These are phyloP conservation scores for Rhynchospora breviuscula DNA, from an alignment of 176 grass and related monocot species.

Conservation along the genomic window DNA sequence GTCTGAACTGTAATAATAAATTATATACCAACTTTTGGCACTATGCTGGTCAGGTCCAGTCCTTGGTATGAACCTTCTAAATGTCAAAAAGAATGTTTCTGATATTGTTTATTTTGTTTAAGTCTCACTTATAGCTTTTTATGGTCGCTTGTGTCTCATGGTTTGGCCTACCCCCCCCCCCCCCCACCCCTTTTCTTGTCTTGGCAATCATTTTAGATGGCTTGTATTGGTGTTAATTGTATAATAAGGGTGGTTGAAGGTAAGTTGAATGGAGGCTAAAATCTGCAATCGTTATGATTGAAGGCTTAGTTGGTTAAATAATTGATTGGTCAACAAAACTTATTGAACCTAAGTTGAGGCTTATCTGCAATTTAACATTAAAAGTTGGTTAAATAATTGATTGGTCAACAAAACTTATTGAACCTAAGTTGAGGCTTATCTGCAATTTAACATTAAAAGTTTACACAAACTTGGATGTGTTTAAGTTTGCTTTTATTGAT, in stretches of 20 bases:
- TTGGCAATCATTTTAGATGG: not conserved
- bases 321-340: not conserved
- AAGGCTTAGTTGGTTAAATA: not conserved
- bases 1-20: not conserved
- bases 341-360: not conserved
- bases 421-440: not conserved
- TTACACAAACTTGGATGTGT: no score
- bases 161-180: not conserved
- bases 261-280: not conserved
- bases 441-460: conserved; percentile 4
- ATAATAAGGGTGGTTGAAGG: no score
- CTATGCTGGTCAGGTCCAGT: not conserved
- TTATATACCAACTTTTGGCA: not conserved
- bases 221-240: not conserved
- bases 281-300: not conserved
- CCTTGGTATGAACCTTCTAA: not conserved
- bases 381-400: no score
- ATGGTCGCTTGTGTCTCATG: not conserved
- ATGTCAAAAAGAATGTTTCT: not conserved
- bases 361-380: not conserved
- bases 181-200: not conserved
- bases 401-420: not conserved
- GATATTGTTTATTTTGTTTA: not conserved
- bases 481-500: not conserved
- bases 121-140: not conserved